Percentiles rank a stretch among this genome's conserved stretches.
phyloP scores from a whole-genome alignment of 345 rosid species.

The Leavenworthia alabamica region DNA sequence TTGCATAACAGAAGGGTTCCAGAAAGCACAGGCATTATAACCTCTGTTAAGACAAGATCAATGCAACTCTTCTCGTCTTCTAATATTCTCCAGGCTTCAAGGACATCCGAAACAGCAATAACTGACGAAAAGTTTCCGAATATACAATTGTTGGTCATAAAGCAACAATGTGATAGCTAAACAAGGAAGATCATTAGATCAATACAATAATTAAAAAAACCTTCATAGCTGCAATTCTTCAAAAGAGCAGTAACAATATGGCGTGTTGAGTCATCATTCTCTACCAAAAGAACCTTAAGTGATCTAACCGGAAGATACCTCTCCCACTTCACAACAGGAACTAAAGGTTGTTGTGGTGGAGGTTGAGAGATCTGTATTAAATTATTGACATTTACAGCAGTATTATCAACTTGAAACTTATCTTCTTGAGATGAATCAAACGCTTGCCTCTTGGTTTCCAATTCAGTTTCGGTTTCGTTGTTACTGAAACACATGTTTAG shows the following conservation, averaged over 20 bases:
- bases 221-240: constrained; percentile 79
- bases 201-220: constrained; percentile 35
- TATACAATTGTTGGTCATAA: constrained; percentile 10
- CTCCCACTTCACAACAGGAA: constrained; percentile 53
- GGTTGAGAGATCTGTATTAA: constrained; percentile 34
- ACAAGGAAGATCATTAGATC: constrained; percentile 1
- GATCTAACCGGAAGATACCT: constrained; percentile 65
- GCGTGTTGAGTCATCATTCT: constrained; percentile 70
- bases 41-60: constrained; percentile 73
- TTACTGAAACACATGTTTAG: constrained; percentile 40
- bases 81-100: constrained; percentile 66
- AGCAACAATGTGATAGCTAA: constrained; percentile 1
- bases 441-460: constrained; percentile 35
- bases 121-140: constrained; percentile 38
- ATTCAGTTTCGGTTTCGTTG: constrained; percentile 36
- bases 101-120: constrained; percentile 48
- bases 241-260: constrained; percentile 67
- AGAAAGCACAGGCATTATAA: constrained; percentile 61
- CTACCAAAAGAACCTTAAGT: constrained; percentile 76
- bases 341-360: constrained; percentile 39
- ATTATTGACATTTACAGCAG: constrained; percentile 26
- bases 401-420: constrained; percentile 36
- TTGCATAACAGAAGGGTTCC: constrained; percentile 66
- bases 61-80: constrained; percentile 53
- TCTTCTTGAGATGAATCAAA: constrained; percentile 46